Percentiles rank a stretch among this genome's conserved stretches.
Conservation (phyloP, 352 stramenopile genomes). For the Globisporangium nodosum region DNA sequence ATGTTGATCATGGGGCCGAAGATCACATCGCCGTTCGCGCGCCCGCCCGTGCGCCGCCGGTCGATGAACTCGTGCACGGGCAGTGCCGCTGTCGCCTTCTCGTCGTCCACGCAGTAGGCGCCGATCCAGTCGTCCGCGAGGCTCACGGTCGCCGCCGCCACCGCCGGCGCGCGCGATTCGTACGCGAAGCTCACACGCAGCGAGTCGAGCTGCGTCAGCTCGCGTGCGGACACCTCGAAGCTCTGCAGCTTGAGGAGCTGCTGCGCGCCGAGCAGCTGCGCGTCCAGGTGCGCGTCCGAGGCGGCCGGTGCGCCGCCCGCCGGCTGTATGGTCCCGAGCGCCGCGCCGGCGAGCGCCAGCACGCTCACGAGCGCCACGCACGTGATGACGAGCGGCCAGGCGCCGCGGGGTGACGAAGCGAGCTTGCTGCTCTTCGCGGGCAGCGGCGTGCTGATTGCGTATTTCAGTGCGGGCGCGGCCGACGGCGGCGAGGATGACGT, state of each 20-base stretch:
- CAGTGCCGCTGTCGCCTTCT: constrained; percentile 1
- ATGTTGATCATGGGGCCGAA: constrained; percentile 25
- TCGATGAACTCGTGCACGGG: constrained; percentile 16
- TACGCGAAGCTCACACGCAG: constrained; percentile 36
- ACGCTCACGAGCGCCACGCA: constrained; percentile 11
- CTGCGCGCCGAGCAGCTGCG: constrained; percentile 7
- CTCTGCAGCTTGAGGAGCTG: constrained; percentile 9
- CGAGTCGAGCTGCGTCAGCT: constrained; percentile 25
- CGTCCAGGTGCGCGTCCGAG: constrained; percentile 2
- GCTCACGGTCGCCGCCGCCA: not conserved
- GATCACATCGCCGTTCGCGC: not conserved
- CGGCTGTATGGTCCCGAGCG: constrained; percentile 5
- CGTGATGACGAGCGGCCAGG: not conserved
- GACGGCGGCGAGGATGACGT: not conserved
- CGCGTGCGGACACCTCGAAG: constrained; percentile 24
- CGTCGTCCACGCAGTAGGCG: constrained; percentile 19
- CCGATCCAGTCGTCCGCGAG: constrained; percentile 11
- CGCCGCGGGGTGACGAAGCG: not conserved
- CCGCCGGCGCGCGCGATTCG: constrained; percentile 3
- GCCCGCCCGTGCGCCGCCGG: constrained; percentile 3
- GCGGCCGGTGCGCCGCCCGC: not conserved
- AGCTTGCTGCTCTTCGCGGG: constrained; percentile 4
- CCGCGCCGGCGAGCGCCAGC: not conserved
- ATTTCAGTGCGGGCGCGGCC: not conserved
- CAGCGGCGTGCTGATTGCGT: not conserved